Base-by-base conservation (phyloP, 305 asterid species). In the Fraxinus xanthoxyloides region DNA sequence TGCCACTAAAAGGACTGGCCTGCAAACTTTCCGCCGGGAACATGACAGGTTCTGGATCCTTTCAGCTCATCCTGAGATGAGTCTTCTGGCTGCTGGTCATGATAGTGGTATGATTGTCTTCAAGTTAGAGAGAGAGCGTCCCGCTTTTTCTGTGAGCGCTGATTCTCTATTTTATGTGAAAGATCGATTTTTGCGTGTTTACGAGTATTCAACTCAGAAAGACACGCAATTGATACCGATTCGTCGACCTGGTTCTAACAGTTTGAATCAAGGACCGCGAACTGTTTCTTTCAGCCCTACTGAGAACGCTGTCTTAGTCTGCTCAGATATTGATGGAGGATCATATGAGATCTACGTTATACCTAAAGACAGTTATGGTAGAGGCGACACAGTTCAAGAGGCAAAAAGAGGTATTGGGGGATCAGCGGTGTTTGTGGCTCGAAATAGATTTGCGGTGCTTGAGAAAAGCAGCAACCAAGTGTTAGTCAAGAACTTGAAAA, bases 41-140 rank as follows among this genome's bases (percentile, higher is more conserved):
- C 93, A 91, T 73, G 97, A 93, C 87, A 85, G 97, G 82, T 93
- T 93, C 88, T 93, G 97, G 98, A 92, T 91, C 85, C 94, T 93
- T 76, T 36, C 92, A 13, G 90, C 90, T 70, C 98, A 93, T 82
- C 98, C 98, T 59, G 98, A 93, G 92, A 90, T 92, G 93, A 93
- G 89, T 86, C 95, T 93, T 85, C 87, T 93, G 69, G 97, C 98
- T 65, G 97, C 98, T 80, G 98, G 98, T 80, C 95, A 93, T 84
- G 98, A 93, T 70, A 93, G 93, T 83, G 98, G 98, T 77, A 91
- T 93, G 97, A 91, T 93, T 79, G 97, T 93, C 21, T 93, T 92
- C 79, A 93, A 93, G 88, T 81, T 93, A 87, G 98, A 92, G 87
- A 87, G 97, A 86, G 97, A 93, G 67, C 95, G 97, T 13, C 97